Percentiles rank a stretch among this genome's conserved stretches.
Evolutionary conservation across 768 basidiomycete genomes (phyloP).

Genomic region (Chalciporus piperatus): DNA sequence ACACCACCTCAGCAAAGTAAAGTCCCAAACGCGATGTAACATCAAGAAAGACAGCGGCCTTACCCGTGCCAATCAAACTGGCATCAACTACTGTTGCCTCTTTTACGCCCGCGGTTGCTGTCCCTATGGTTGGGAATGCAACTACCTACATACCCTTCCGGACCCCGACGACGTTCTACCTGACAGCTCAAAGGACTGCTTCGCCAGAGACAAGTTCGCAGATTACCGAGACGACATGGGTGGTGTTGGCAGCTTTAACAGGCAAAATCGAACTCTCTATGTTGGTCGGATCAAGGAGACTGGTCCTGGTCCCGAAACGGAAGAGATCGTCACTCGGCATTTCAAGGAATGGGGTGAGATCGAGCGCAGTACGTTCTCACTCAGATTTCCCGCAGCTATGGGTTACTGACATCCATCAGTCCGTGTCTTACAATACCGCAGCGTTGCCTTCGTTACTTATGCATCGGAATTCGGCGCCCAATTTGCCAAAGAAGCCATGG

Average conservation of each 20-base stretch:
- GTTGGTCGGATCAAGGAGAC: slow-evolving; percentile 93
- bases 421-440: slow-evolving; percentile 89
- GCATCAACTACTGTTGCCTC: slow-evolving; percentile 89
- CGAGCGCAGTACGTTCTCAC: slow-evolving; percentile 69
- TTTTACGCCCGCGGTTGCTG: slow-evolving; percentile 97
- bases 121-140: slow-evolving; percentile 98
- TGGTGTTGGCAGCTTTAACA: slow-evolving; percentile 93
- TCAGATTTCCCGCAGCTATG: neutral
- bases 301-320: slow-evolving; percentile 83
- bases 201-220: slow-evolving; percentile 93
- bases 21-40: slow-evolving; percentile 90
- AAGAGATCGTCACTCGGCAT: slow-evolving; percentile 86
- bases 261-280: slow-evolving; percentile 93
- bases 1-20: slow-evolving; percentile 66
- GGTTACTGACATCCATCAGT: slow-evolving; percentile 42
- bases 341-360: slow-evolving; percentile 97
- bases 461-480: slow-evolving; percentile 80
- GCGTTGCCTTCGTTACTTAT: slow-evolving; percentile 97
- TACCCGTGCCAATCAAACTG: slow-evolving; percentile 92
- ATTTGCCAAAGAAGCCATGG: slow-evolving; percentile 99
- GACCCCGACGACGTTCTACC: slow-evolving; percentile 66
- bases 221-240: slow-evolving; percentile 99
- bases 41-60: slow-evolving; percentile 88
- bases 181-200: slow-evolving; percentile 94
- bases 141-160: slow-evolving; percentile 89